Base-by-base conservation (phyloP, 768 basidiomycete genomes). In the Vishniacozyma victoriae region DNA sequence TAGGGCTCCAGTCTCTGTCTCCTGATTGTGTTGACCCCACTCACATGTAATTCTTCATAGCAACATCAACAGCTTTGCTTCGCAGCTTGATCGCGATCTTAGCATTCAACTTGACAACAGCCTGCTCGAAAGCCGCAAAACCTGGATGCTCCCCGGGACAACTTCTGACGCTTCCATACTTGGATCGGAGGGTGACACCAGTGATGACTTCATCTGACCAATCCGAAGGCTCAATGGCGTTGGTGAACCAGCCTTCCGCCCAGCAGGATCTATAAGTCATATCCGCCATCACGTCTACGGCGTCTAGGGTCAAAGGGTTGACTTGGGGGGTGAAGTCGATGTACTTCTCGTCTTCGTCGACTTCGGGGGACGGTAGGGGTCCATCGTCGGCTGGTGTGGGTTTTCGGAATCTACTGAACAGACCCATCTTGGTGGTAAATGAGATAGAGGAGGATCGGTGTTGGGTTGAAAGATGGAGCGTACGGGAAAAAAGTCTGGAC, bases 101-200 rank as follows among this genome's bases (percentile, higher is more conserved):
- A 9, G n/a, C 29, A 33, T 33, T 33, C 29, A 33, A 9, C 29
- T 33, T 33, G 9, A 9, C 29, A 9, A 33, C 29, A 9, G 29
- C 29, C 29, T 33, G 9, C n/a, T 33, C 87, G 58, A 91, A 91
- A 7, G 86, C 85, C 6, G 78, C 81, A 27, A 91, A 77, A 61
- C 77, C 83, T n/a, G 76, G 77, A 66, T 87, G 87, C 68, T 89
- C 85, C 58, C 88, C 87, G 5, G 88, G 88, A 64, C 88, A 91
- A 29, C 85, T 81, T 23, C 88, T 80, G 70, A 64, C 60, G 12
- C 62, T 35, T 5, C 67, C 67, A n/a, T 57, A 54, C 43, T 60
- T 66, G 15, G 59, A 59, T 37, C 67, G 48, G 35, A 69, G 54
- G 5, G 55, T 50, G 0, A 69, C 55, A 29, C 67, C 67, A 5